phyloP scores from a whole-genome alignment of 73 alveolate species.

The Symbiodinium pilosum region DNA sequence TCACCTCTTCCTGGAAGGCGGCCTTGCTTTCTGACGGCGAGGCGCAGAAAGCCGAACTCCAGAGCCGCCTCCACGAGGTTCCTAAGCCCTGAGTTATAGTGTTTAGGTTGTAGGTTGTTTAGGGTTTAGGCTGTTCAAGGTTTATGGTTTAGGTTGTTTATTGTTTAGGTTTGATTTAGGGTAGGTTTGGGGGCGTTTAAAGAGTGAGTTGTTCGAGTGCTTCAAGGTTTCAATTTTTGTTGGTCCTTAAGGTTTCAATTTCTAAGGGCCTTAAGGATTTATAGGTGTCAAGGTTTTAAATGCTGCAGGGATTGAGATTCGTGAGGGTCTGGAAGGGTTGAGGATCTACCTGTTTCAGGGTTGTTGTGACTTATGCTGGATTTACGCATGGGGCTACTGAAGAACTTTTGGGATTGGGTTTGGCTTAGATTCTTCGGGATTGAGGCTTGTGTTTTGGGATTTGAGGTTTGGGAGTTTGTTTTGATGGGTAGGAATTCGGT shows the following conservation, averaged over 20 bases:
- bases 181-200: neutral
- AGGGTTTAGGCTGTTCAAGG: neutral
- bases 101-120: too few species aligned
- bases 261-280: too few species aligned
- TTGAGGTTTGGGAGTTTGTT: too few species aligned
- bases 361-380: too few species aligned
- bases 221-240: neutral
- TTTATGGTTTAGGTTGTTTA: neutral
- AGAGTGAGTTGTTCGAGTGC: neutral
- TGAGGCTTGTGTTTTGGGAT: too few species aligned
- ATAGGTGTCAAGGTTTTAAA: neutral
- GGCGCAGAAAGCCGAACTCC: constrained; percentile 45
- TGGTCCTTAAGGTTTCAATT: too few species aligned
- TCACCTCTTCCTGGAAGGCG: neutral
- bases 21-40: neutral
- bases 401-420: too few species aligned
- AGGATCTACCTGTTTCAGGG: too few species aligned
- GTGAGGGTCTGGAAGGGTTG: neutral
- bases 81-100: neutral
- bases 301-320: neutral
- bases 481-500: too few species aligned
- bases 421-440: too few species aligned
- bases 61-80: constrained; percentile 20
- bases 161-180: neutral
- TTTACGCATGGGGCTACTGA: too few species aligned